Conservation (phyloP, 345 rosid genomes). For the Salix dunnii region DNA sequence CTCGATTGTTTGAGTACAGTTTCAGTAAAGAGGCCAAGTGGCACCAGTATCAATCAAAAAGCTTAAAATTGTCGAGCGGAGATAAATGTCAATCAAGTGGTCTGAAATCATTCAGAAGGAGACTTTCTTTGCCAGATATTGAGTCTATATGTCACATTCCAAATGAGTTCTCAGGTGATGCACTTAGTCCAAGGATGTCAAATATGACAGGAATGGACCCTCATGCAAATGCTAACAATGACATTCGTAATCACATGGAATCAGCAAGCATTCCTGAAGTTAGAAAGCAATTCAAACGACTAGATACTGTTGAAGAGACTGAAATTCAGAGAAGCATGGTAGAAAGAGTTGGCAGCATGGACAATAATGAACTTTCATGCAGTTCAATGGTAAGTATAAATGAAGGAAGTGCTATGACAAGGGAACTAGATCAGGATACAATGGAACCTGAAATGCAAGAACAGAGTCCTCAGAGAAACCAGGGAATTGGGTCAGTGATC, state of each 20-base stretch:
- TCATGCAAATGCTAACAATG: background rate
- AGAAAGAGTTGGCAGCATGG: constrained; percentile 10
- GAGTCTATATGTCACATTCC: constrained; percentile 56
- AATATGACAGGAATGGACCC: constrained; percentile 8
- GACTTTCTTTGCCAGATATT: constrained; percentile 74
- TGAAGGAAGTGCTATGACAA: constrained; percentile 14
- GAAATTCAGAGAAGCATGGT: constrained; percentile 12
- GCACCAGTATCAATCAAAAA: constrained; percentile 42
- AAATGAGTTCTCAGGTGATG: constrained; percentile 37
- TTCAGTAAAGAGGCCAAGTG: constrained; percentile 33
- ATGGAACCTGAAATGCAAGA: constrained; percentile 15
- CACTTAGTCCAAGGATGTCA: constrained; percentile 22
- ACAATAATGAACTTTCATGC: constrained; percentile 12
- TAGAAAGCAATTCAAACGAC: constrained; percentile 16
- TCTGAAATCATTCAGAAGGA: constrained; percentile 53
- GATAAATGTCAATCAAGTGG: constrained; percentile 32
- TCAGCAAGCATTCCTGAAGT: constrained; percentile 18
- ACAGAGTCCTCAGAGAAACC: constrained; percentile 17
- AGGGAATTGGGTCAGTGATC: constrained; percentile 24
- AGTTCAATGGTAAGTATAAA: background rate
- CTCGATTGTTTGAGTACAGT: constrained; percentile 48
- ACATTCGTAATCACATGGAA: constrained; percentile 1
- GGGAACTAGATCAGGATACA: constrained; percentile 14
- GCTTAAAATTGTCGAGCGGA: constrained; percentile 56
- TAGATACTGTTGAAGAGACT: constrained; percentile 28